Evolutionary conservation across 345 rosid genomes (phyloP).

Genomic region (Citrus maxima): DNA sequence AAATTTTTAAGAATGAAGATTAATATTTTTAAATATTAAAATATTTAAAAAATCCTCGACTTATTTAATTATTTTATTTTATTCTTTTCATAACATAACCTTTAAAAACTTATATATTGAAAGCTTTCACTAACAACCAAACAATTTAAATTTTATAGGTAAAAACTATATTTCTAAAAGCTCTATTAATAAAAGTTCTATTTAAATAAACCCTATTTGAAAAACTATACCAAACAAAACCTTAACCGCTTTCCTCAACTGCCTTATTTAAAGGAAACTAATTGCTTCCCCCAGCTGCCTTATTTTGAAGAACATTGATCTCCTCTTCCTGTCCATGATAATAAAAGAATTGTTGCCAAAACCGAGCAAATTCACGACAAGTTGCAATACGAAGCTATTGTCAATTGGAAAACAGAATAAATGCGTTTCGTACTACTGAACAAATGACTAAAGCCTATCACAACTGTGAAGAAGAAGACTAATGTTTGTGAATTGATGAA

Average conservation of each 20-base stretch:
- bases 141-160: too few species aligned
- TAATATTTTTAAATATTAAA: too few species aligned
- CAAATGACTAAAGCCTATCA: neutral
- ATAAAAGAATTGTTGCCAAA: neutral
- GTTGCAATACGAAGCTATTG: neutral
- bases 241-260: neutral
- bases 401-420: neutral
- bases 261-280: neutral
- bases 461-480: neutral
- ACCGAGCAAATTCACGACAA: neutral
- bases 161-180: too few species aligned
- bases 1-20: too few species aligned
- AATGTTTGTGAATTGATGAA: neutral
- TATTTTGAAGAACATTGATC: neutral
- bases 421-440: neutral
- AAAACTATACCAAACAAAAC: fast-evolving
- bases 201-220: too few species aligned
- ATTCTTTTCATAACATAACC: too few species aligned
- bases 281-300: neutral
- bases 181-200: too few species aligned
- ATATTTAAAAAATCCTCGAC: too few species aligned
- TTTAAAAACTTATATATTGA: too few species aligned
- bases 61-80: too few species aligned
- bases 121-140: too few species aligned
- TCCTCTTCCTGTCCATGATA: neutral